A percentile compares a stretch with the other conserved stretches of the same genome.
Conservation (phyloP, 345 rosid genomes). For the Arabis hirsuta region DNA sequence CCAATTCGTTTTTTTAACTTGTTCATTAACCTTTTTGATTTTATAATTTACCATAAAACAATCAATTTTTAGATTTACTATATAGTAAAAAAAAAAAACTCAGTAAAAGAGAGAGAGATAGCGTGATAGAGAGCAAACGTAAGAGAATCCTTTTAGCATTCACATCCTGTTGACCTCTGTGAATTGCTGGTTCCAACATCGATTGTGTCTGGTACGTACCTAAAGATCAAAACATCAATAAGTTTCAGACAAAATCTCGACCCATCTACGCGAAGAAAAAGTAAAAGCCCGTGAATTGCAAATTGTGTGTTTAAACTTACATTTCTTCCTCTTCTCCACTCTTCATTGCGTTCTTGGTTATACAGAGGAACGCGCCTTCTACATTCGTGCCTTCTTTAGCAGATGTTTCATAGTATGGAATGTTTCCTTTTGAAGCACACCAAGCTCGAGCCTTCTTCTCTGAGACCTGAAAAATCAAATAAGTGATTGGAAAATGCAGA, state of each 20-base stretch:
- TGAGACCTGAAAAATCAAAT: conserved; percentile 54
- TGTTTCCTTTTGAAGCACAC: conserved; percentile 94
- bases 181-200: conserved; percentile 64
- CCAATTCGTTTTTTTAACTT: conserved; percentile 6
- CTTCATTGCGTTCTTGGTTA: conserved; percentile 87
- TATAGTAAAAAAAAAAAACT: conserved; percentile 12
- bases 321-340: conserved; percentile 90
- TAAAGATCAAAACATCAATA: conserved; percentile 36
- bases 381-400: conserved; percentile 96
- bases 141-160: conserved; percentile 45
- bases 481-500: background rate
- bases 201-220: conserved; percentile 80
- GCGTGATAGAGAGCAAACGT: background rate
- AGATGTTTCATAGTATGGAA: conserved; percentile 92
- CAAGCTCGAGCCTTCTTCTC: conserved; percentile 92
- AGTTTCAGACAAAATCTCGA: conserved; percentile 21
- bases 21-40: background rate
- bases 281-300: background rate
- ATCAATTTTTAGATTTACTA: conserved; percentile 36
- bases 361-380: conserved; percentile 84
- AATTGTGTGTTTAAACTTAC: conserved; percentile 50
- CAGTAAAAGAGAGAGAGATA: conserved; percentile 2
- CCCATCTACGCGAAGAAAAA: background rate
- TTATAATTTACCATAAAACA: conserved; percentile 18
- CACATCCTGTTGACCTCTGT: conserved; percentile 66